A percentile compares a stretch with the other conserved stretches of the same genome.
Evolutionary conservation across 2,329 filamentous ascomycete genomes (phyloP).

Genomic region (Dissoconium aciculare): DNA sequence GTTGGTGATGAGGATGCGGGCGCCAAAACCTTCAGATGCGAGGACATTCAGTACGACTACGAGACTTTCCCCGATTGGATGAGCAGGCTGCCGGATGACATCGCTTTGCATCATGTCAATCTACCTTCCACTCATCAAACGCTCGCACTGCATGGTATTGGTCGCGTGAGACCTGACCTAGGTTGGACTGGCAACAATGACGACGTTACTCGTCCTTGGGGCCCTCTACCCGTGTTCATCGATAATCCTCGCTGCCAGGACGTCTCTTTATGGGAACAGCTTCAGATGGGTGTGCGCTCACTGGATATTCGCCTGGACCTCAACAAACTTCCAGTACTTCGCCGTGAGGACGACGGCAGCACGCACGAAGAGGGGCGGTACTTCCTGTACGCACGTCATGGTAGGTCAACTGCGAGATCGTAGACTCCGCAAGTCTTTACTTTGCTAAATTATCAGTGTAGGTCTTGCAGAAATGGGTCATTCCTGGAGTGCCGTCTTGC

Average conservation of each 20-base stretch:
- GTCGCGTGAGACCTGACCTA: neutral
- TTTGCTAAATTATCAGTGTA: too few species aligned
- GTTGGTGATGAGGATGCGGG: neutral
- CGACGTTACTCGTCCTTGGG: neutral
- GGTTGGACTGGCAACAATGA: neutral
- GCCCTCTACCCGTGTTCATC: neutral
- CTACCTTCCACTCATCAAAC: neutral
- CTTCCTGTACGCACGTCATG: constrained; percentile 1
- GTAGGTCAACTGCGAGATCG: too few species aligned
- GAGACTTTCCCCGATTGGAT: neutral
- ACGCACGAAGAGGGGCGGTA: neutral
- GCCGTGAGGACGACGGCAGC: neutral
- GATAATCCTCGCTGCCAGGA: constrained; percentile 1
- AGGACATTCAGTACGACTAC: neutral
- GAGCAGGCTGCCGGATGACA: neutral
- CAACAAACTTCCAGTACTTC: neutral
- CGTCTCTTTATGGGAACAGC: neutral
- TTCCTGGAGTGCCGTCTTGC: neutral
- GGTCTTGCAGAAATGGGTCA: constrained; percentile 1
- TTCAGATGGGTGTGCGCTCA: neutral
- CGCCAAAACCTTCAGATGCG: neutral
- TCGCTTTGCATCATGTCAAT: neutral
- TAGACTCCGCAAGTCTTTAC: too few species aligned
- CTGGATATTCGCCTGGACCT: constrained; percentile 1
- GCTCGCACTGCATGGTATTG: neutral